Conservation (phyloP, 768 basidiomycete genomes). For the Paxillus rubicundulus region DNA sequence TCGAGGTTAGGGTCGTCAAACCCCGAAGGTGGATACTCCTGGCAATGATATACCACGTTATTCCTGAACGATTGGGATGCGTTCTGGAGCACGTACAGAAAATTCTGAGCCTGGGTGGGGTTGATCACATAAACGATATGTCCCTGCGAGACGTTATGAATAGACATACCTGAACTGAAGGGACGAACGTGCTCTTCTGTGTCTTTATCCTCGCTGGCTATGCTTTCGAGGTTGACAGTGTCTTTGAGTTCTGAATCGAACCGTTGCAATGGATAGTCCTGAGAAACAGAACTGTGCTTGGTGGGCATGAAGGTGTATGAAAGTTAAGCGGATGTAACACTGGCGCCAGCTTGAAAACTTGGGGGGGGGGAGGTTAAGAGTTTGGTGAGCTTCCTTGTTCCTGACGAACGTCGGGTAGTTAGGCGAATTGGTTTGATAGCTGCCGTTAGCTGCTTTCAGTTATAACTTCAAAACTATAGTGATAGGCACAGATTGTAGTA, state of each 20-base stretch:
- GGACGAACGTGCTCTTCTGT: constrained; percentile 13
- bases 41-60: background rate
- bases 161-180: constrained; percentile 19
- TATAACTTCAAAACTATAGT: constrained; percentile 1
- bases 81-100: constrained; percentile 16
- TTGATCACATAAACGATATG: background rate
- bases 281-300: constrained; percentile 9
- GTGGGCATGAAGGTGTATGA: constrained; percentile 17
- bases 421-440: constrained; percentile 8
- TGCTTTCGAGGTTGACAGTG: constrained; percentile 11
- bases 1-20: constrained; percentile 30
- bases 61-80: background rate
- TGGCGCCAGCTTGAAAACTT: constrained; percentile 4
- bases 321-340: constrained; percentile 6
- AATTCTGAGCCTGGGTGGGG: constrained; percentile 13
- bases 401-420: constrained; percentile 17
- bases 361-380: constrained; percentile 11
- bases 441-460: background rate
- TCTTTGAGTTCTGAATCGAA: constrained; percentile 7
- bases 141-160: background rate
- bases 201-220: constrained; percentile 25
- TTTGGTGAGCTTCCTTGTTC: constrained; percentile 11
- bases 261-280: constrained; percentile 16
- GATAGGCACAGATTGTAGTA: too few relatives aligned
- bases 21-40: constrained; percentile 5